phyloP scores from a whole-genome alignment of 257 asterid genomes.

The Rhazya stricta region DNA sequence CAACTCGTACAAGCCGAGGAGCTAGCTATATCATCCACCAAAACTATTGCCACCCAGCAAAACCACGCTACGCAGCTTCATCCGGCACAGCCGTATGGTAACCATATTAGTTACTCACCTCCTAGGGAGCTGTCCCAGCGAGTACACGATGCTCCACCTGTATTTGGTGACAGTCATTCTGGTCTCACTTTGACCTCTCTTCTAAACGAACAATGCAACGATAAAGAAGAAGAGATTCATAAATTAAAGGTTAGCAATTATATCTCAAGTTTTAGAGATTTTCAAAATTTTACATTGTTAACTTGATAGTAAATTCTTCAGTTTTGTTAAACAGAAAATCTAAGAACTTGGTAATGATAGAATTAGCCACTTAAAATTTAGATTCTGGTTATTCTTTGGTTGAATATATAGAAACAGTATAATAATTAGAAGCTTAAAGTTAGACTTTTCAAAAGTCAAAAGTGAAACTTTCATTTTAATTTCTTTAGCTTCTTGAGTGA shows the following conservation, averaged over 20 bases:
- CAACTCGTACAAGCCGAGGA: conserved; percentile 46
- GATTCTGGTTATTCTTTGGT: background rate
- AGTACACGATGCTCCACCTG: conserved; percentile 15
- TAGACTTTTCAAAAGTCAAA: background rate
- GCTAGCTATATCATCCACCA: conserved; percentile 30
- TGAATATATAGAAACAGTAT: background rate
- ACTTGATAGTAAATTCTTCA: background rate
- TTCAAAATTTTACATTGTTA: background rate
- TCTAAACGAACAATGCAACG: conserved; percentile 13
- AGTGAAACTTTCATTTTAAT: background rate
- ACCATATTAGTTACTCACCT: conserved; percentile 50
- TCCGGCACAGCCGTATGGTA: conserved; percentile 14
- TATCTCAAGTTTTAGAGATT: background rate
- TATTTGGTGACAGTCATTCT: background rate
- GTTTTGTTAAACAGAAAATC: background rate
- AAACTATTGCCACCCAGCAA: conserved; percentile 20
- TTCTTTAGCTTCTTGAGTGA: background rate
- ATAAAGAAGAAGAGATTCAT: conserved; percentile 43
- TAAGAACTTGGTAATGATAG: background rate
- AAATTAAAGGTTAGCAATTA: conserved; percentile 46
- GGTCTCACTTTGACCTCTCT: conserved; percentile 17
- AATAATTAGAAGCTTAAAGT: background rate
- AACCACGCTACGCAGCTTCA: conserved; percentile 21
- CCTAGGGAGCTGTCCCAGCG: conserved; percentile 87
- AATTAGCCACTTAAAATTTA: background rate